Evolutionary conservation across 176 grass and related monocot species (phyloP).

Genomic region (Zoysia japonica): DNA sequence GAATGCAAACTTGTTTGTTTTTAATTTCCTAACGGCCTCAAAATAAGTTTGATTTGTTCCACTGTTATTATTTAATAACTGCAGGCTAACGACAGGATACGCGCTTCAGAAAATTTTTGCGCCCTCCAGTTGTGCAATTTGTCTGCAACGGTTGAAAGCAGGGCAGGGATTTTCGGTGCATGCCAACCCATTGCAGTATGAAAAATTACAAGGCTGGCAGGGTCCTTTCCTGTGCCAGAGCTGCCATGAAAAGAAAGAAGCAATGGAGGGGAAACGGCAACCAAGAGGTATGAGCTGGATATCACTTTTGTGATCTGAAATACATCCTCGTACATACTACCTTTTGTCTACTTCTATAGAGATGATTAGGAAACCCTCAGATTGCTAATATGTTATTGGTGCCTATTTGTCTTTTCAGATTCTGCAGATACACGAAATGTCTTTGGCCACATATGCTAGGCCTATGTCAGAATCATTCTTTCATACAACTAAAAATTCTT

Average conservation of each 20-base stretch:
- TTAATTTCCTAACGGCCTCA: not conserved
- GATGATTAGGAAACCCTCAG: not conserved
- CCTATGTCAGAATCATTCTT: constrained; percentile 38
- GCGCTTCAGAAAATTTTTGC: constrained; percentile 77
- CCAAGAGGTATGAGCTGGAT: constrained; percentile 47
- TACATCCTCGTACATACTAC: not conserved
- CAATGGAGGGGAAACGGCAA: constrained; percentile 72
- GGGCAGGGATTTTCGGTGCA: constrained; percentile 78
- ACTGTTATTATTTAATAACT: not conserved
- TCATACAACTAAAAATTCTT: constrained; percentile 32
- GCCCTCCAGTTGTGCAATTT: constrained; percentile 77
- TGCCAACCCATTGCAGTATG: constrained; percentile 51
- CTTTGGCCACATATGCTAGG: constrained; percentile 27
- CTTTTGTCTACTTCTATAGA: not conserved
- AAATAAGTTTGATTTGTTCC: constrained; percentile 1
- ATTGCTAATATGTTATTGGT: constrained; percentile 29
- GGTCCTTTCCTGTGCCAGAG: constrained; percentile 83
- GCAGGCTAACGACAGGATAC: constrained; percentile 76
- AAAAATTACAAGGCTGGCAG: constrained; percentile 73
- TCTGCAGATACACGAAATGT: constrained; percentile 31
- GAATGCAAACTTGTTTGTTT: not conserved
- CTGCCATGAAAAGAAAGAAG: constrained; percentile 86
- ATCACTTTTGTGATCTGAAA: constrained; percentile 22
- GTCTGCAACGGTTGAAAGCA: constrained; percentile 58
- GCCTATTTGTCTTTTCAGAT: constrained; percentile 32